Evolutionary conservation across 352 stramenopile species (phyloP), one percentile per base, ranked within the genome.

Genomic region (Aphanomyces stellatus): DNA sequence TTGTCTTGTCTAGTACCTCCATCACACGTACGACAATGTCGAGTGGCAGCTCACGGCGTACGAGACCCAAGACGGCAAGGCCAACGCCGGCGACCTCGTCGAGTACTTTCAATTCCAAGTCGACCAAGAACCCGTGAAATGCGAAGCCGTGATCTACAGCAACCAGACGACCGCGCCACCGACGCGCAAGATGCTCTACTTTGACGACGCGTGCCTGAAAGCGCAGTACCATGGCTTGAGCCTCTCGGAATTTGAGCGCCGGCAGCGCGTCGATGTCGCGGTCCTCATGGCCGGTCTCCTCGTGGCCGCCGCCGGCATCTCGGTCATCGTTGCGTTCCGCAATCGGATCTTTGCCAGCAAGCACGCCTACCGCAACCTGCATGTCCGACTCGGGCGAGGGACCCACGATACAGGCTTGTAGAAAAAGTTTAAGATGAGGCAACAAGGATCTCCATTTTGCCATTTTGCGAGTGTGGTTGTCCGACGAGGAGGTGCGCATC

Each of bases 61-160:
- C 49, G 60, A 67, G 49, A 51, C 34, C 17, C 60, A 67, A 31
- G 25, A 67, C 27, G 60, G 57, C 42, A 64, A 30, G n/a, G 41
- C 25, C 30, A 7, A 64, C 17, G 25, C n/a, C 22, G 49, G n/a
- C 22, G 60, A 67, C 17, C 2, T 57, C 13, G 60, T 67, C 27
- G 60, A 67, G 49, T 67, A 67, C 25, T 55, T 59, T 11, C 60
- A 51, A 25, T 67, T 67, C 34, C 48, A 41, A 40, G 60, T 51
- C 3, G 60, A 67, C 11, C 22, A 51, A 13, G 60, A 67, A 24
- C 60, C 60, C 15, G 35, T 67, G 17, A 51, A 67, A 17, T 67
- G 60, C 33, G 60, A 67, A 28, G 31, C 24, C n/a, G 60, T 28
- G 0, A 33, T 35, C 34, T 67, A 55, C 27, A 25, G 37, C 1